phyloP scores from a whole-genome alignment of 2,329 filamentous ascomycete species.

The Aspergillus phoenicis region DNA sequence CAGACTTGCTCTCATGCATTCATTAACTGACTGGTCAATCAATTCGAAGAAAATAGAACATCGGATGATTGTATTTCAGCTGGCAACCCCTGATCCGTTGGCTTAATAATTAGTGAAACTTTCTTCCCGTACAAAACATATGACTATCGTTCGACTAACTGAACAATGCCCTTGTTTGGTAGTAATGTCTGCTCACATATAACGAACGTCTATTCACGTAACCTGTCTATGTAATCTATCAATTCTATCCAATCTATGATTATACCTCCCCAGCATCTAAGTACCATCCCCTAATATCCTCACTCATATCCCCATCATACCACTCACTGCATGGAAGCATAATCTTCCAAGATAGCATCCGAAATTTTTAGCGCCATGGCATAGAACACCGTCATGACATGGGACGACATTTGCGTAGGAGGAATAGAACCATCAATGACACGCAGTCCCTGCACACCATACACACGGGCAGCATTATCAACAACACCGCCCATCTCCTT shows the following conservation, averaged over 20 bases:
- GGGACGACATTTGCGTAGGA: constrained; percentile 36
- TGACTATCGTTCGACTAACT: too few species aligned
- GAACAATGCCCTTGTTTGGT: too few species aligned
- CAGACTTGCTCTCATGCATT: too few species aligned
- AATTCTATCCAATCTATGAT: neutral
- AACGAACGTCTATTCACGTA: neutral
- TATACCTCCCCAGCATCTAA: neutral
- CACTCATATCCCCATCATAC: neutral
- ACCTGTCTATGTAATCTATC: neutral
- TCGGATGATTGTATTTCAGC: too few species aligned
- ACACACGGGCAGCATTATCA: constrained; percentile 31
- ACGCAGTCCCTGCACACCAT: constrained; percentile 36
- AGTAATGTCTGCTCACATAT: too few species aligned
- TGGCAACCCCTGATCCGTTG: too few species aligned
- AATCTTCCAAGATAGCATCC: constrained; percentile 17
- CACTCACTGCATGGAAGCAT: neutral
- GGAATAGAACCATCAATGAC: constrained; percentile 42
- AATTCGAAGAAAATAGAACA: too few species aligned
- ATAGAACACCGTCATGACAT: constrained; percentile 36
- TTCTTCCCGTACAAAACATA: too few species aligned
- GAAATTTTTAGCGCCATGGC: constrained; percentile 33
- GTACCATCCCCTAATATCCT: neutral
- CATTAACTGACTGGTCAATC: too few species aligned
- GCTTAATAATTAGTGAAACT: too few species aligned
- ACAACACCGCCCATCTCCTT: constrained; percentile 38